These are phyloP conservation scores for Podila clonocystis DNA, from an alignment of 192 early-diverging fungal genomes.

Conservation along the genomic window DNA sequence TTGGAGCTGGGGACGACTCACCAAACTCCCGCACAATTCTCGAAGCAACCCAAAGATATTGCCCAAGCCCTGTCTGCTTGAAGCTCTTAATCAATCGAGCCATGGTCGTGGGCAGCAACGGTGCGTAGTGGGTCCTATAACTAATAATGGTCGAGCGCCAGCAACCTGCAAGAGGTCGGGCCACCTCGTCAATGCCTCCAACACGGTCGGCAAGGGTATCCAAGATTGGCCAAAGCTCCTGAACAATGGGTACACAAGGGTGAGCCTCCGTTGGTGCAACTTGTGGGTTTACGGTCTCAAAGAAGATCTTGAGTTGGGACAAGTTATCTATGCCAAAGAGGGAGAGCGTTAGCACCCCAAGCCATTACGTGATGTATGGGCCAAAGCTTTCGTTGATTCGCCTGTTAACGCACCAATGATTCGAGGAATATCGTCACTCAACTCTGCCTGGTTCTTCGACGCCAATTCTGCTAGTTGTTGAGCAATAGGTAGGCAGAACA, in stretches of 20 bases:
- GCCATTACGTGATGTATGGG: not conserved
- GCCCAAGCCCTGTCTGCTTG: constrained; percentile 68
- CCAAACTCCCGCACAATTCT: constrained; percentile 76
- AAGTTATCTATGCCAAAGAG: constrained; percentile 53
- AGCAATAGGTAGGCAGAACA: constrained; percentile 80
- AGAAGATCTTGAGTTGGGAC: constrained; percentile 70
- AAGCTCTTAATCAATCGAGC: constrained; percentile 74
- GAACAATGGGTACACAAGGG: constrained; percentile 73
- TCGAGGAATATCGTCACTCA: constrained; percentile 48
- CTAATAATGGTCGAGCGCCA: constrained; percentile 68
- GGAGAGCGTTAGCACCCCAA: not conserved
- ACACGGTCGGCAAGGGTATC: constrained; percentile 63
- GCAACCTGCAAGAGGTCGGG: constrained; percentile 61
- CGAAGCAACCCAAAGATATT: constrained; percentile 85
- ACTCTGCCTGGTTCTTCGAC: constrained; percentile 39
- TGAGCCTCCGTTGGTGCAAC: constrained; percentile 59
- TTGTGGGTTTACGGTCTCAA: constrained; percentile 63
- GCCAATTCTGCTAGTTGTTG: constrained; percentile 74
- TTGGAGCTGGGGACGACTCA: constrained; percentile 58
- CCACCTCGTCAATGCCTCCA: constrained; percentile 56
- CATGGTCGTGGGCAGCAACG: constrained; percentile 67
- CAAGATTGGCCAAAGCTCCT: constrained; percentile 80
- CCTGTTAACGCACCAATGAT: constrained; percentile 27
- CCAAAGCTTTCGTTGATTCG: not conserved
- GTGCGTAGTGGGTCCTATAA: constrained; percentile 63